phyloP scores from a whole-genome alignment of 345 rosid genomes.

The Populus deltoides region DNA sequence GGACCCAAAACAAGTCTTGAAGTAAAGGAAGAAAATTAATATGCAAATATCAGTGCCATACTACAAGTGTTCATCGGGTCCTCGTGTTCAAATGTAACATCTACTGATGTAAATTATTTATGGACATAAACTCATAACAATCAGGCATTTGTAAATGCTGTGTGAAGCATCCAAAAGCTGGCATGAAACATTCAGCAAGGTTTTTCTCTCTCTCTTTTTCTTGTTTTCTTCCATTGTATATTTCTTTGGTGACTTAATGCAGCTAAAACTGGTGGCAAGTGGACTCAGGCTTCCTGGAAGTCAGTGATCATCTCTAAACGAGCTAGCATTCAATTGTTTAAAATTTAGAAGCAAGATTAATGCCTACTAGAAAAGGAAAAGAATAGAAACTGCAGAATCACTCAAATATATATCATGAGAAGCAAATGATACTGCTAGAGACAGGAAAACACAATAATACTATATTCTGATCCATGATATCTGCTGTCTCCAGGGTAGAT shows the following conservation, averaged over 20 bases:
- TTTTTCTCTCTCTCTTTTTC: background rate
- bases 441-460: background rate
- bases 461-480: background rate
- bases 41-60: background rate
- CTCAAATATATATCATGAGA: background rate
- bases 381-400: background rate
- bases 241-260: background rate
- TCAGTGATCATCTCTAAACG: background rate
- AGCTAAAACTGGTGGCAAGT: background rate
- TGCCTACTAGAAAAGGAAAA: background rate
- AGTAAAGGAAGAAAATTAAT: background rate
- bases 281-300: background rate
- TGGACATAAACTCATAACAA: background rate
- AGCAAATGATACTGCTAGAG: background rate
- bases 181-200: background rate
- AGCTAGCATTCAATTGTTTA: background rate
- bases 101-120: background rate
- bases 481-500: background rate
- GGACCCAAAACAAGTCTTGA: background rate
- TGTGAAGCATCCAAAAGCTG: background rate
- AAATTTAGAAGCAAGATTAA: background rate
- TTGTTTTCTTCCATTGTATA: background rate
- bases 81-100: background rate
- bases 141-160: background rate
- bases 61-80: background rate